Evolutionary conservation across 371 early-diverging fungal species (phyloP).

Genomic region (Coemansia sp.): DNA sequence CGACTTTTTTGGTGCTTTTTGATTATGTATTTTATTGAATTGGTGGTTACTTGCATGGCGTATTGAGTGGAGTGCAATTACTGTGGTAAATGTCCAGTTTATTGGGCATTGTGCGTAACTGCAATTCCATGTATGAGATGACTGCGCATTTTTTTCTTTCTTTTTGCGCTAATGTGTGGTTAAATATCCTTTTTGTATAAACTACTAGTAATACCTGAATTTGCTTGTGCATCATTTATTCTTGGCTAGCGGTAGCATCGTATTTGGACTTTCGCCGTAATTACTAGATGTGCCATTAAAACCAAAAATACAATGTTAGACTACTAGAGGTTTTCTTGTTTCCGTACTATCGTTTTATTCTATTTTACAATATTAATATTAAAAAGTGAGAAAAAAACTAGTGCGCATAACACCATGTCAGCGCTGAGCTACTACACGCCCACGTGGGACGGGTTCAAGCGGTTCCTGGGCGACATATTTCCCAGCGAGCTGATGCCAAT

Average conservation of each 20-base stretch:
- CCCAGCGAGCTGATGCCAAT: conserved; percentile 41
- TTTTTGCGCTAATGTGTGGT: neutral
- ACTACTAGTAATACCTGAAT: neutral
- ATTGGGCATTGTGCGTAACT: neutral
- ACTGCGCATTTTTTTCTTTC: neutral
- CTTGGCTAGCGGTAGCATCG: too few species aligned
- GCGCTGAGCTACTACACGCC: conserved; percentile 38
- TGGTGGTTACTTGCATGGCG: neutral
- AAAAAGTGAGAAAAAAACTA: neutral
- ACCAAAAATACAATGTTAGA: too few species aligned
- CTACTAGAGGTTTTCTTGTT: too few species aligned
- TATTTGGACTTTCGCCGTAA: neutral
- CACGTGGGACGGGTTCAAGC: conserved; percentile 29
- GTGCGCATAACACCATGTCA: conserved; percentile 7
- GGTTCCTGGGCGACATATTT: conserved; percentile 32
- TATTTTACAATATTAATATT: neutral
- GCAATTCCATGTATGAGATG: neutral
- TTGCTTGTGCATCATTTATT: too few species aligned
- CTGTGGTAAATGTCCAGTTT: neutral
- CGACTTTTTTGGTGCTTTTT: conserved; percentile 20
- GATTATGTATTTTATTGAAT: neutral
- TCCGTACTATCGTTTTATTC: neutral
- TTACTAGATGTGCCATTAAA: conserved; percentile 1
- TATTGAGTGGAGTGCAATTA: neutral
- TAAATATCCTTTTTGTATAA: too few species aligned